Percentiles rank a stretch among this genome's conserved stretches.
phyloP scores from a whole-genome alignment of 805 yeast genomes.

The Saccharomycopsis sp. region DNA sequence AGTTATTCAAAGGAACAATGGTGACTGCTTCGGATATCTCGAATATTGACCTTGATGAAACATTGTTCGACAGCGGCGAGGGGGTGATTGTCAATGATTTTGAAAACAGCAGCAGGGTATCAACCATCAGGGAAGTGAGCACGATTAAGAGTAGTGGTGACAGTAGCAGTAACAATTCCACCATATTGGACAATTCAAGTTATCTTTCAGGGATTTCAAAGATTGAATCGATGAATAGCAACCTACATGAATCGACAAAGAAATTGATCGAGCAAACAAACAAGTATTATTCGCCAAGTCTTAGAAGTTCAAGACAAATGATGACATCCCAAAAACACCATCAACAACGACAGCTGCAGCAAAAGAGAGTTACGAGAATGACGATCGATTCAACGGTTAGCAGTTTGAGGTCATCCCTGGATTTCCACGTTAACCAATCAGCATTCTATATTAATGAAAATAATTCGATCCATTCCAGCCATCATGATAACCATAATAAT shows the following conservation, averaged over 20 bases:
- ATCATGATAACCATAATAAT: constrained; percentile 7
- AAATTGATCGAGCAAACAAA: constrained; percentile 11
- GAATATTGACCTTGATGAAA: constrained; percentile 18
- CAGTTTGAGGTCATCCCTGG: neutral
- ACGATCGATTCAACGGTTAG: neutral
- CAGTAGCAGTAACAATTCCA: neutral
- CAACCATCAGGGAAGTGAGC: neutral
- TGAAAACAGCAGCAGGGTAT: neutral
- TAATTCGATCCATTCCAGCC: constrained; percentile 10
- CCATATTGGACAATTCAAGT: neutral
- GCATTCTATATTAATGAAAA: constrained; percentile 3
- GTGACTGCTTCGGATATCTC: constrained; percentile 20
- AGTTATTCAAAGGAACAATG: constrained; percentile 15
- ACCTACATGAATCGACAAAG: constrained; percentile 8
- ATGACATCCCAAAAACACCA: too few relatives aligned
- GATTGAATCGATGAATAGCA: neutral
- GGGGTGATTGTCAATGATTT: neutral
- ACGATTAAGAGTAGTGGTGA: neutral
- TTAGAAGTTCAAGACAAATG: neutral
- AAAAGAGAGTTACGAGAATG: neutral
- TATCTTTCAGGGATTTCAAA: neutral
- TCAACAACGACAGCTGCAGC: too few relatives aligned
- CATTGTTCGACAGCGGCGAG: constrained; percentile 11
- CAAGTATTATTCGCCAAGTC: constrained; percentile 7
- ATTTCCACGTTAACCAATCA: neutral